phyloP scores from a whole-genome alignment of 1,284 basidiomycete genomes.

The Cryptococcus sp. region DNA sequence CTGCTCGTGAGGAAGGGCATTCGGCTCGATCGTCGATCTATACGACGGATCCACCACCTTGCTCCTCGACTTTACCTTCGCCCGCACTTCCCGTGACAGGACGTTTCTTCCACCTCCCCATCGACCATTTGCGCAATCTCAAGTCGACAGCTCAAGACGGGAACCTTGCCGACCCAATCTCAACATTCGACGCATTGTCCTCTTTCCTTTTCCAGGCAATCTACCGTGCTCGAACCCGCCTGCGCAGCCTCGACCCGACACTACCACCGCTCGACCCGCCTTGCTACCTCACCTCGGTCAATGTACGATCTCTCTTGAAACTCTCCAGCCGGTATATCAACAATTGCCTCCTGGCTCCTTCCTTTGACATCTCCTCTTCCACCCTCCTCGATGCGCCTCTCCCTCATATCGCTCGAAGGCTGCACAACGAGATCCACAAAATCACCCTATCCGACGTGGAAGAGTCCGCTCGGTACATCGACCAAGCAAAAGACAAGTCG shows the following conservation, averaged over 20 bases:
- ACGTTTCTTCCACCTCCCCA: slow-evolving; percentile 9
- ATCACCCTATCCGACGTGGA: slow-evolving; percentile 10
- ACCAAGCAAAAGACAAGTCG: slow-evolving; percentile 14
- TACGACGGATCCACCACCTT: neutral
- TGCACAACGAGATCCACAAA: slow-evolving; percentile 23
- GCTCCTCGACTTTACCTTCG: neutral
- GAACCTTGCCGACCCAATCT: slow-evolving; percentile 1
- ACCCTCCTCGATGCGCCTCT: slow-evolving; percentile 20
- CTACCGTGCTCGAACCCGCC: slow-evolving; percentile 10
- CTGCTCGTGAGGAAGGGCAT: too few species aligned
- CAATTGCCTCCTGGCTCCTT: slow-evolving; percentile 22
- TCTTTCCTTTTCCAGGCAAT: slow-evolving; percentile 10
- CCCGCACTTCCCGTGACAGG: slow-evolving; percentile 2
- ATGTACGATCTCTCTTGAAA: slow-evolving; percentile 9
- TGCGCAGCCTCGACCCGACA: slow-evolving; percentile 2
- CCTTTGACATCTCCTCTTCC: slow-evolving; percentile 10
- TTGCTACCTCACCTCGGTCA: slow-evolving; percentile 26
- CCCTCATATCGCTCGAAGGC: slow-evolving; percentile 19
- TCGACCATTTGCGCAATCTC: slow-evolving; percentile 44
- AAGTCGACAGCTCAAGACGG: slow-evolving; percentile 32
- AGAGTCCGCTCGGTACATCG: slow-evolving; percentile 26
- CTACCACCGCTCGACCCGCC: slow-evolving; percentile 21
- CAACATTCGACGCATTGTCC: slow-evolving; percentile 14
- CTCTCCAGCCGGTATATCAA: slow-evolving; percentile 24
- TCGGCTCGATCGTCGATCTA: neutral